Evolutionary conservation across 2,329 filamentous ascomycete genomes (phyloP).

Genomic region (Cladosporium sp.): DNA sequence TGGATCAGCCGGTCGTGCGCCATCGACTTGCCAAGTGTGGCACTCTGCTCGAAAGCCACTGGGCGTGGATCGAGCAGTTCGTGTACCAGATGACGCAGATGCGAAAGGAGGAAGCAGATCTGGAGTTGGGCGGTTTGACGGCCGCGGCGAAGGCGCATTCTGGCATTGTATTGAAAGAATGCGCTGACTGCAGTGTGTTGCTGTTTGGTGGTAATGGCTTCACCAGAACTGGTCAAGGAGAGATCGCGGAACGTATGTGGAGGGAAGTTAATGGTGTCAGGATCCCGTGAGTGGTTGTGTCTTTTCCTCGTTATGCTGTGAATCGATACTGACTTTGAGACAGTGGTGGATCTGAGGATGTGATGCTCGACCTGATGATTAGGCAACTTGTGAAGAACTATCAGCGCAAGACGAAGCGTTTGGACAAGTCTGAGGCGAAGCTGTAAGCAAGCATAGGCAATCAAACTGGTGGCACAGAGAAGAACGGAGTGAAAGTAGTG

Average conservation of each 20-base stretch:
- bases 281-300: slow-evolving; percentile 23
- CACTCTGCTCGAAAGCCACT: slow-evolving; percentile 64
- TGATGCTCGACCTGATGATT: slow-evolving; percentile 66
- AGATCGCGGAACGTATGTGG: slow-evolving; percentile 63
- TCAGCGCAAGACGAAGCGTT: slow-evolving; percentile 51
- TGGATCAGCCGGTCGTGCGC: slow-evolving; percentile 71
- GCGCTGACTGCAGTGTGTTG: slow-evolving; percentile 63
- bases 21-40: slow-evolving; percentile 69
- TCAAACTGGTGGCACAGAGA: no score
- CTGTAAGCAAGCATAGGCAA: neutral
- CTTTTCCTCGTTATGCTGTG: neutral
- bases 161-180: slow-evolving; percentile 68
- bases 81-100: slow-evolving; percentile 64
- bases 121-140: slow-evolving; percentile 66
- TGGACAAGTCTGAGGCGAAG: slow-evolving; percentile 36
- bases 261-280: slow-evolving; percentile 25
- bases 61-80: slow-evolving; percentile 69
- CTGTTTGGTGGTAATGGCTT: slow-evolving; percentile 73
- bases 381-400: slow-evolving; percentile 69
- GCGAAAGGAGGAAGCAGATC: slow-evolving; percentile 55
- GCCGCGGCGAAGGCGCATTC: slow-evolving; percentile 69
- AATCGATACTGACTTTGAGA: slow-evolving; percentile 12
- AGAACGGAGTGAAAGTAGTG: no score
- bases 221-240: slow-evolving; percentile 65
- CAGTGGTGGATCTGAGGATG: slow-evolving; percentile 65